Evolutionary conservation across 176 grass and related monocot species (phyloP), one percentile per base, ranked within the genome.

Genomic region (Dendrocalamus sinicus): DNA sequence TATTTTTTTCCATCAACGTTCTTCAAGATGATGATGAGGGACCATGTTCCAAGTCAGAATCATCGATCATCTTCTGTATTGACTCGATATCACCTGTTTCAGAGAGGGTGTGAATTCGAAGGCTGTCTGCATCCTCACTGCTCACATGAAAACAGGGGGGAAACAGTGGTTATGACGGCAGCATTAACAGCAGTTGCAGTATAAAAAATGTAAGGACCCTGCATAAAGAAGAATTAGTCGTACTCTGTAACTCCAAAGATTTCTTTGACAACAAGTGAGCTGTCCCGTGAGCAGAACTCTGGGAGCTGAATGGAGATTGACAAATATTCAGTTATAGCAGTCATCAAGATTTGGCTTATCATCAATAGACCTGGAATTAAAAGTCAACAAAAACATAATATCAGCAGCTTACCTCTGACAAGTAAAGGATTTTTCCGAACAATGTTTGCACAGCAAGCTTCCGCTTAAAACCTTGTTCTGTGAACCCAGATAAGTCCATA

Each of bases 231-330:
- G 35, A 86, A 22, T 81, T 32, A 50, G 35, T 26, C 90, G 59
- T 99, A 99, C 96, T 99, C 96, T 90, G 92, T 96, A 76, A 96
- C 96, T 75, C 96, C 93, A 80, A 96, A 99, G 70, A 96, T 96
- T 83, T 99, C 96, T 78, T 99, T 99, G 79, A 94, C 78, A 66
- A 94, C 90, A 64, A 99, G 84, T 30, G 93, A 96, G 89, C 86
- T 86, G 75, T 92, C 90, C 28, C 76, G 88, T 46, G 93, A 91
- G 86, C 92, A 96, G 84, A 99, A 96, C 71, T 99, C 96, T 7
- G 88, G 93, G 78, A 99, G 92, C 96, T 98, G 88, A 24, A 92
- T 32, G 67, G 79, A 81, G 55, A 86, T 83, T 52, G 53, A 79
- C 79, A 89, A 77, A 65, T 1, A 84, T 75, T 64, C 15, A 26